These are phyloP conservation scores for Talaromyces pinophilus DNA, from an alignment of 2,329 filamentous ascomycete species.

Conservation along the genomic window DNA sequence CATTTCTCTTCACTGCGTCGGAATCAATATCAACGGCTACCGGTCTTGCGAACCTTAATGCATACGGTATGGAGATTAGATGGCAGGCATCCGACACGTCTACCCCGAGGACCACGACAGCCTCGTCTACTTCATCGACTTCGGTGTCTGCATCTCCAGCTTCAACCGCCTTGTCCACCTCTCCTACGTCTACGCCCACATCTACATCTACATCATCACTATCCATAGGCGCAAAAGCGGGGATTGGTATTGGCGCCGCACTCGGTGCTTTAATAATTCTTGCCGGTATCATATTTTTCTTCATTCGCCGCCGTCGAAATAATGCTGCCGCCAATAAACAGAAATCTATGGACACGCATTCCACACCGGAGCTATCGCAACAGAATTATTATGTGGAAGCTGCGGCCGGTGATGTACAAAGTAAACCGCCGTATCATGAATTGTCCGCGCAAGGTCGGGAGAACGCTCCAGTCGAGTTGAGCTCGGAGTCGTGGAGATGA, in stretches of 20 bases:
- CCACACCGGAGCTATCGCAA: neutral
- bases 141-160: neutral
- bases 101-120: neutral
- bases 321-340: neutral
- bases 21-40: conserved; percentile 7
- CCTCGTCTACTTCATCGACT: neutral
- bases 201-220: neutral
- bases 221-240: conserved; percentile 11
- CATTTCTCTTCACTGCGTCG: conserved; percentile 2
- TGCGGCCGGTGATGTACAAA: neutral
- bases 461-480: neutral
- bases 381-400: neutral
- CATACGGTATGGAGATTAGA: conserved; percentile 18
- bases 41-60: conserved; percentile 14
- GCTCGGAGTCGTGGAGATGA: neutral
- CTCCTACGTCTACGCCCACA: neutral
- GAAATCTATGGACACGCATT: neutral
- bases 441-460: neutral
- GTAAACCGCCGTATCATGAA: neutral
- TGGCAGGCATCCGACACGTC: conserved; percentile 7
- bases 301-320: neutral
- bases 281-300: neutral
- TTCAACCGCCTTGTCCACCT: neutral
- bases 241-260: neutral
- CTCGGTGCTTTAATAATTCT: neutral